A percentile compares a stretch with the other conserved stretches of the same genome.
Evolutionary conservation across 192 early-diverging fungal genomes (phyloP).

Genomic region (Lunasporangiospora selenospora): DNA sequence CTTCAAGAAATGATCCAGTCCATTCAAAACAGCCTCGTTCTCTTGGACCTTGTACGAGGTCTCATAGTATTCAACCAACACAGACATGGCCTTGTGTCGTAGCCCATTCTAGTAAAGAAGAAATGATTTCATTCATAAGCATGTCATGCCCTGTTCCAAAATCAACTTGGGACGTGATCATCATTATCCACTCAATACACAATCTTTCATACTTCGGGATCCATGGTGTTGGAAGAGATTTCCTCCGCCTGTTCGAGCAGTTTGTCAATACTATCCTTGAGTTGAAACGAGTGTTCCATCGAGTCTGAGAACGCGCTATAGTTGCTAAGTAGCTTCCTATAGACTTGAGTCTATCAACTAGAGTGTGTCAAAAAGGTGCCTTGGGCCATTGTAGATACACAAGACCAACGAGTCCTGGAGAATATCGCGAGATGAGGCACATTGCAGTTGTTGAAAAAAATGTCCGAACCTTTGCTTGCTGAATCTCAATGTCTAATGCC

Average conservation of each 20-base stretch:
- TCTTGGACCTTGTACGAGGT: slow-evolving; percentile 40
- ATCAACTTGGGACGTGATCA: too few relatives aligned
- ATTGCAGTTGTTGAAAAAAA: too few relatives aligned
- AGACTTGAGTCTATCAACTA: slow-evolving; percentile 45
- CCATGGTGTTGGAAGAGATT: slow-evolving; percentile 7
- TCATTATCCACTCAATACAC: too few relatives aligned
- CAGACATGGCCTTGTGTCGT: slow-evolving; percentile 30
- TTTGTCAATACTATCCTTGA: slow-evolving; percentile 36
- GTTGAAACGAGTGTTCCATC: slow-evolving; percentile 31
- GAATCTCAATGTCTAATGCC: slow-evolving; percentile 27
- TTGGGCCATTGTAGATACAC: too few relatives aligned
- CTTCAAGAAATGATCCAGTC: slow-evolving; percentile 32
- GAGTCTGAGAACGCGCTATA: slow-evolving; percentile 35
- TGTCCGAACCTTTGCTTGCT: slow-evolving; percentile 16
- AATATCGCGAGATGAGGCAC: too few relatives aligned
- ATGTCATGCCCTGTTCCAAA: too few relatives aligned
- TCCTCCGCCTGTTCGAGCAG: slow-evolving; percentile 16
- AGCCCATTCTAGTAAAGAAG: slow-evolving; percentile 29
- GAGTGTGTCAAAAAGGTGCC: too few relatives aligned
- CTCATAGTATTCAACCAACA: slow-evolving; percentile 34
- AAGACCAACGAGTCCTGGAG: too few relatives aligned
- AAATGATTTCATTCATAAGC: too few relatives aligned
- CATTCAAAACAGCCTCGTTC: slow-evolving; percentile 21
- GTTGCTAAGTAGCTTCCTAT: slow-evolving; percentile 45
- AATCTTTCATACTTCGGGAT: slow-evolving; percentile 43